Percentiles rank a stretch among this genome's conserved stretches.
These are phyloP conservation scores for Thalassiosira pacifica DNA, from an alignment of 352 stramenopile species.

Conservation along the genomic window DNA sequence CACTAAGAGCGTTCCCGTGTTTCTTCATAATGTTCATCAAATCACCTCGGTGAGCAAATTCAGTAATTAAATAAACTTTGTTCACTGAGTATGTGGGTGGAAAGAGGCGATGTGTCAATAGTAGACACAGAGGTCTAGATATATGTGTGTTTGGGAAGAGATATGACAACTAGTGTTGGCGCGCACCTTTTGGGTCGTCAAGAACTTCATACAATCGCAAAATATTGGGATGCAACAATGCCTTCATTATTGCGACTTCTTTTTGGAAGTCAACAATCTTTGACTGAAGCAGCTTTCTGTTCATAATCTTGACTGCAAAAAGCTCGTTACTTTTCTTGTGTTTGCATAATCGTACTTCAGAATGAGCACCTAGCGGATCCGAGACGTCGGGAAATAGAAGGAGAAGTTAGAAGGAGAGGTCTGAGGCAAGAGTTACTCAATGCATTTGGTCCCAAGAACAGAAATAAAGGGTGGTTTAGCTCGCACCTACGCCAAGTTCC, in stretches of 20 bases:
- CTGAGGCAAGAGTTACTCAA: too few relatives aligned
- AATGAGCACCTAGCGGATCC: constrained; percentile 35
- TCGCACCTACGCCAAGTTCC: too few relatives aligned
- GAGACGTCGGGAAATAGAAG: too few relatives aligned
- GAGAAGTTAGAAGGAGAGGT: too few relatives aligned
- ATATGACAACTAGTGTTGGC: background rate
- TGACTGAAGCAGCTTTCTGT: constrained; percentile 24
- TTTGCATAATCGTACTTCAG: constrained; percentile 51
- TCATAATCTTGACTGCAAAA: constrained; percentile 58
- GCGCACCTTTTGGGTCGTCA: constrained; percentile 10
- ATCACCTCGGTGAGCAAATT: constrained; percentile 35
- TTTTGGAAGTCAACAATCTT: constrained; percentile 4
- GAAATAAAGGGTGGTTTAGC: too few relatives aligned
- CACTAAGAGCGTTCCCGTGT: constrained; percentile 87
- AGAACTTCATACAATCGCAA: constrained; percentile 16
- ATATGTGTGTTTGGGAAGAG: too few relatives aligned
- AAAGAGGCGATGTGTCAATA: too few relatives aligned
- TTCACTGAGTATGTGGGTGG: constrained; percentile 23
- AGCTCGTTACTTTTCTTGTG: constrained; percentile 48
- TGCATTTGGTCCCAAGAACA: too few relatives aligned
- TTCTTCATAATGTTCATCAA: constrained; percentile 56
- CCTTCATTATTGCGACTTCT: constrained; percentile 56
- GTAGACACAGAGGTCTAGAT: too few relatives aligned
- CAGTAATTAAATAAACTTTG: constrained; percentile 43
- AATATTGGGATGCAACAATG: constrained; percentile 41